Evolutionary conservation across 2,329 filamentous ascomycete genomes (phyloP).

Genomic region (Taxawa tesnikishii): DNA sequence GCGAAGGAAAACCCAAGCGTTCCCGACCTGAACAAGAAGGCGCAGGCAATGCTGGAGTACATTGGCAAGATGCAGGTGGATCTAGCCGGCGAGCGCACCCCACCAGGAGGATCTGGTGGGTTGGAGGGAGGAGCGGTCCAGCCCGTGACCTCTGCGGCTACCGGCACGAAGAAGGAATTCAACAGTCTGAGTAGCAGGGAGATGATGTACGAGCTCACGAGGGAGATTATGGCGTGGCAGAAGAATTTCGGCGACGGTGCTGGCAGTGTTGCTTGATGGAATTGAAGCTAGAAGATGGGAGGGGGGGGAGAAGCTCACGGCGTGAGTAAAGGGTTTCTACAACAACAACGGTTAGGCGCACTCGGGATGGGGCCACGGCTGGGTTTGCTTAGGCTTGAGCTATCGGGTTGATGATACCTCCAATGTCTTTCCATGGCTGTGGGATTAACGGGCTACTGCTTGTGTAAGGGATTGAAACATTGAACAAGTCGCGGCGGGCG

Average conservation of each 20-base stretch:
- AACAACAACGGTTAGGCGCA: no score
- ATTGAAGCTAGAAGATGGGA: no score
- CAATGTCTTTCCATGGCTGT: no score
- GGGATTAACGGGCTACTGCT: no score
- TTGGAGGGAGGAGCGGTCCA: conserved; percentile 16
- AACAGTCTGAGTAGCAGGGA: conserved; percentile 66
- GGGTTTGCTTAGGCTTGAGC: no score
- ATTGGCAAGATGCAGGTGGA: conserved; percentile 84
- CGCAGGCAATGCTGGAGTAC: conserved; percentile 75
- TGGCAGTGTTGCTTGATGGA: background rate
- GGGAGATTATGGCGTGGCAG: conserved; percentile 76
- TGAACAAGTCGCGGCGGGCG: no score
- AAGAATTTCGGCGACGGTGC: conserved; percentile 39
- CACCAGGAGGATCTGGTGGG: conserved; percentile 12
- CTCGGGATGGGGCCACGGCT: no score
- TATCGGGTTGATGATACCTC: no score
- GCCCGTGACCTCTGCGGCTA: background rate
- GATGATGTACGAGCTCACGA: conserved; percentile 81
- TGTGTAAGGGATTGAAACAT: no score
- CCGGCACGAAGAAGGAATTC: conserved; percentile 54
- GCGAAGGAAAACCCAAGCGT: conserved; percentile 13
- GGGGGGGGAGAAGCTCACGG: no score
- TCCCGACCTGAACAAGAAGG: conserved; percentile 43
- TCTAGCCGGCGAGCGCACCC: conserved; percentile 51
- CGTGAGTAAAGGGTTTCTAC: no score